Percentiles rank a stretch among this genome's conserved stretches.
These are phyloP conservation scores for Acer campestre DNA, from an alignment of 345 rosid genomes.

Conservation along the genomic window DNA sequence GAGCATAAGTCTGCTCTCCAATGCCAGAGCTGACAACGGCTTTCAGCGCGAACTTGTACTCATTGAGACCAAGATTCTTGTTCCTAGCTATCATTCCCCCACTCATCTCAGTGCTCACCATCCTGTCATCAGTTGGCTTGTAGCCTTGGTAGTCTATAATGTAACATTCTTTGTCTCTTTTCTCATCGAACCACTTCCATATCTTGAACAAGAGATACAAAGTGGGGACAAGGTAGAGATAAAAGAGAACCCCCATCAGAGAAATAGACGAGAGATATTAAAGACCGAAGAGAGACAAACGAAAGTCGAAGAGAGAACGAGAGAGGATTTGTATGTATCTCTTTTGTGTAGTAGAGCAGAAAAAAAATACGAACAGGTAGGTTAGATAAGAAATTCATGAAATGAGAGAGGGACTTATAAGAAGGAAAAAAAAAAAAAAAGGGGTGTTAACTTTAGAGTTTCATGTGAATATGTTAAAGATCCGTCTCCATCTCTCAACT, in stretches of 20 bases:
- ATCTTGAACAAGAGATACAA: constrained; percentile 36
- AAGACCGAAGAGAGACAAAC: background rate
- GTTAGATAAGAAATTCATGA: too few relatives aligned
- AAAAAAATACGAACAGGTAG: too few relatives aligned
- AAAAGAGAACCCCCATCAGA: constrained; percentile 39
- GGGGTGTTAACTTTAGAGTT: too few relatives aligned
- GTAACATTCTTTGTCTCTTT: constrained; percentile 55
- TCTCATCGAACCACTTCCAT: constrained; percentile 45
- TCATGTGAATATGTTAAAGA: too few relatives aligned
- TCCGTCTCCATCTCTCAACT: too few relatives aligned
- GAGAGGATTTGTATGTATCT: background rate
- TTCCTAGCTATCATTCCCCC: constrained; percentile 53
- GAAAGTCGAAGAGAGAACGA: too few relatives aligned
- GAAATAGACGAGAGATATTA: background rate
- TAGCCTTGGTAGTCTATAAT: constrained; percentile 60
- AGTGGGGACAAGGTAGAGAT: constrained; percentile 27
- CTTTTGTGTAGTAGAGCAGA: background rate
- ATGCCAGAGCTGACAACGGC: constrained; percentile 73
- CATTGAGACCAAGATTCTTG: constrained; percentile 54
- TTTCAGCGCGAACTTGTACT: constrained; percentile 64
- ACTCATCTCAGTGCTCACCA: constrained; percentile 43
- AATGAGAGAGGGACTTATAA: too few relatives aligned
- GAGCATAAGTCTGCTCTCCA: constrained; percentile 74
- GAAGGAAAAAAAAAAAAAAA: too few relatives aligned
- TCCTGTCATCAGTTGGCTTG: constrained; percentile 66